A percentile compares a stretch with the other conserved stretches of the same genome.
phyloP scores from a whole-genome alignment of 116 monocot genomes.

The Papilionanthe hybrid region DNA sequence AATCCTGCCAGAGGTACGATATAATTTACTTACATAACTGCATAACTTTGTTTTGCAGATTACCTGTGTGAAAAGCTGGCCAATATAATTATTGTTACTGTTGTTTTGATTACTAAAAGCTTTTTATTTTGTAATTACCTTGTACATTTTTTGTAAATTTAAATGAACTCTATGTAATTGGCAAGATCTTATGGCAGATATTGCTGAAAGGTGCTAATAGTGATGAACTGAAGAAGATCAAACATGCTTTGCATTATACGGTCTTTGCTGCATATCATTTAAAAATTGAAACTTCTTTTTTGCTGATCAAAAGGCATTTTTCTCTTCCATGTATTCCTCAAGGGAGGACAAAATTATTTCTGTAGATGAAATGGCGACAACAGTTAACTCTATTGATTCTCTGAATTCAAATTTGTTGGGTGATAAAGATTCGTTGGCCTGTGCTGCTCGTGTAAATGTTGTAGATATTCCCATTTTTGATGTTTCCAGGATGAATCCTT shows the following conservation, averaged over 20 bases:
- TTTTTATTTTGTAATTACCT: background rate
- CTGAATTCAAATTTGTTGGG: slow-evolving; percentile 1
- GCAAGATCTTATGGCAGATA: slow-evolving; percentile 45
- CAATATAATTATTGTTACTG: no score
- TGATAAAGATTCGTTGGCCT: slow-evolving; percentile 11
- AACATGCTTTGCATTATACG: slow-evolving; percentile 62
- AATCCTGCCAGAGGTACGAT: no score
- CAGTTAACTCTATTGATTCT: background rate
- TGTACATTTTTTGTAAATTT: background rate
- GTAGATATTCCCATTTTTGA: slow-evolving; percentile 35
- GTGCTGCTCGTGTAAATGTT: slow-evolving; percentile 7
- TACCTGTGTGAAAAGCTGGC: no score
- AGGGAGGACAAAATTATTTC: slow-evolving; percentile 11
- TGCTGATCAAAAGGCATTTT: slow-evolving; percentile 68
- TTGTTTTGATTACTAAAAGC: no score
- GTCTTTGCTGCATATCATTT: slow-evolving; percentile 86
- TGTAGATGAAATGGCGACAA: background rate
- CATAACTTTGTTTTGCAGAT: no score
- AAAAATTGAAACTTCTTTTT: slow-evolving; percentile 84
- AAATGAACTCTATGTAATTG: background rate
- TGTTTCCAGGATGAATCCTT: slow-evolving; percentile 12
- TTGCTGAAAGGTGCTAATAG: slow-evolving; percentile 72
- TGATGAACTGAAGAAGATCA: slow-evolving; percentile 81
- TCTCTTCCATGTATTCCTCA: slow-evolving; percentile 20
- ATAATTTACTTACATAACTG: no score